Percentiles rank a stretch among this genome's conserved stretches.
Conservation (phyloP, 495 filamentous ascomycete genomes). For the Aspergillus hancockii region DNA sequence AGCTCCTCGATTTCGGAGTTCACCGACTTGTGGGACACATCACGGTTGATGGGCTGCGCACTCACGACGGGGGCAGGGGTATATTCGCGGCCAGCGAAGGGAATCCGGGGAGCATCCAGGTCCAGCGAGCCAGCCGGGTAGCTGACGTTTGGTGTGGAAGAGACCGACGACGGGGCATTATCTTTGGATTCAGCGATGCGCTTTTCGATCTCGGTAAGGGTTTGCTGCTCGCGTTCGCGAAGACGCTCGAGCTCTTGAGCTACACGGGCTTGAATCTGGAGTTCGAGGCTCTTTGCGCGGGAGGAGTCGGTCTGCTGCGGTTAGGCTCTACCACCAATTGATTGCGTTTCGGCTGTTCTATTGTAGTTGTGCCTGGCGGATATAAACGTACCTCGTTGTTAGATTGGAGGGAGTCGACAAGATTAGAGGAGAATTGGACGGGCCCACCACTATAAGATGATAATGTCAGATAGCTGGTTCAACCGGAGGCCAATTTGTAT, state of each 20-base stretch:
- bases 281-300: constrained; percentile 78
- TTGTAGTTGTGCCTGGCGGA: constrained; percentile 5
- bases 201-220: constrained; percentile 57
- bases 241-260: constrained; percentile 79
- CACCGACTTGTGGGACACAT: constrained; percentile 54
- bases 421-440: constrained; percentile 80
- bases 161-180: constrained; percentile 29
- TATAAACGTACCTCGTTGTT: constrained; percentile 72
- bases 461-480: constrained; percentile 10
- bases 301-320: constrained; percentile 74
- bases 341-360: constrained; percentile 11
- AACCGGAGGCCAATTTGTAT: not conserved
- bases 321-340: constrained; percentile 18
- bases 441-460: constrained; percentile 62
- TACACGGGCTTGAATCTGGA: constrained; percentile 87
- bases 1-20: constrained; percentile 73
- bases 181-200: constrained; percentile 47
- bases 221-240: constrained; percentile 60
- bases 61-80: constrained; percentile 27
- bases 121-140: constrained; percentile 46
- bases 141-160: constrained; percentile 32
- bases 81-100: constrained; percentile 47
- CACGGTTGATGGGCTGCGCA: constrained; percentile 36
- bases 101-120: constrained; percentile 50
- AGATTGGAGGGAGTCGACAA: constrained; percentile 78